Base-by-base conservation (phyloP, 2,329 filamentous ascomycete genomes). In the Cordyceps pruinosa region DNA sequence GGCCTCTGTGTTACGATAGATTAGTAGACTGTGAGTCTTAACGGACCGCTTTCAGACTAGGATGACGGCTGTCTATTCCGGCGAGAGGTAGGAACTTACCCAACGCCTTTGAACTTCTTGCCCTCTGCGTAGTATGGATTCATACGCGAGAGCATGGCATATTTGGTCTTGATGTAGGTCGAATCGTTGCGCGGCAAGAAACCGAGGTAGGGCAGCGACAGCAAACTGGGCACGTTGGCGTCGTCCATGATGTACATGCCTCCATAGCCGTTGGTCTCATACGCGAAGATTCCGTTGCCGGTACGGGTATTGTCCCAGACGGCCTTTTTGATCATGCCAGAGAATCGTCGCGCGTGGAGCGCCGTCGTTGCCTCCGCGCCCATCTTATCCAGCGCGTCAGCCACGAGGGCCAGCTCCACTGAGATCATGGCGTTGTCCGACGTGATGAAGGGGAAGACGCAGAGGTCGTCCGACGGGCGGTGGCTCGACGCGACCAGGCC, bases 401-500 rank as follows among this genome's bases (percentile, higher is more conserved):
- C 79, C 58, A 88, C 74, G 37, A 72, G 70, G 15, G 72, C 72
- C 81, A 89, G 88, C 57, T 71, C 68, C 32, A 72, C 73, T 53
- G 73, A 69, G 35, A 84, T 69, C 50, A 72, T 70, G 34, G 69
- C 71, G 61, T 68, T 67, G 61, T 64, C 65, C 15, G 66, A 62
- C 1, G 59, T 68, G 63, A 83, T 80, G 63, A 85, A 83, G 6
- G 73, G 64, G 61, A 90, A 84, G 52, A 89, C 90, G 1, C 87
- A 89, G 8, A 89, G 83, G 68, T 96, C 90, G 69, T 95, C 90
- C 57, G 87, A 90, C 0, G 90, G 90, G 1, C 90, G 81, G 74
- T 94, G 94, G 1, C 89, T 88, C 53, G 86, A 89, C 56, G 89
- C 83, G 46, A 94, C 82, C 57, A 95, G 80, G 0, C 88, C 89